Percentiles rank a stretch among this genome's conserved stretches.
phyloP scores from a whole-genome alignment of 805 yeast genomes.

The Cyberlindnera samutprakarnensis region DNA sequence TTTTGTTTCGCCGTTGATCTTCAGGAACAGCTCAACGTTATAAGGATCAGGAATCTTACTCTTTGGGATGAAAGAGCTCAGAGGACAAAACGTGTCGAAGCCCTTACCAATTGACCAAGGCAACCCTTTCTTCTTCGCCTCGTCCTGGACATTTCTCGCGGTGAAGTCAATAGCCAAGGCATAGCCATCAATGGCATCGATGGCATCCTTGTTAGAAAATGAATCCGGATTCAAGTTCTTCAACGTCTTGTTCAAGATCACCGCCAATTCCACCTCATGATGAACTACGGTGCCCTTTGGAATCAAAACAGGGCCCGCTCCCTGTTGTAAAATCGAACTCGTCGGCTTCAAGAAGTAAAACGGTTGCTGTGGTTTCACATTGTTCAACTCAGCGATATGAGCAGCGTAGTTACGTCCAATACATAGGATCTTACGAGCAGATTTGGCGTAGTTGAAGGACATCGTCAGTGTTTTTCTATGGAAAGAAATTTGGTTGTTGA shows the following conservation, averaged over 20 bases:
- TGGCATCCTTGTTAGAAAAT: slow-evolving; percentile 59
- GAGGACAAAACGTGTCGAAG: slow-evolving; percentile 90
- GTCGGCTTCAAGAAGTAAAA: slow-evolving; percentile 90
- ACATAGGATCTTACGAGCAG: slow-evolving; percentile 77
- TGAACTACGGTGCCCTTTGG: slow-evolving; percentile 80
- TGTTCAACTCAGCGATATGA: slow-evolving; percentile 85
- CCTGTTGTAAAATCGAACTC: slow-evolving; percentile 61
- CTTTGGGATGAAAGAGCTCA: slow-evolving; percentile 69
- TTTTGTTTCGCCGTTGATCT: slow-evolving; percentile 60
- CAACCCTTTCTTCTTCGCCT: slow-evolving; percentile 85
- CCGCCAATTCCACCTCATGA: slow-evolving; percentile 90
- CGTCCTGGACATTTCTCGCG: slow-evolving; percentile 93
- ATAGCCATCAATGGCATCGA: slow-evolving; percentile 77
- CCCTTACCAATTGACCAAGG: slow-evolving; percentile 98
- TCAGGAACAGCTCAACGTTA: slow-evolving; percentile 52
- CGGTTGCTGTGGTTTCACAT: slow-evolving; percentile 75
- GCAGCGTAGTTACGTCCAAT: slow-evolving; percentile 98
- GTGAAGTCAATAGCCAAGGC: slow-evolving; percentile 90
- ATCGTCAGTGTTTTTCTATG: background rate
- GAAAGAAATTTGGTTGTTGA: too few species aligned
- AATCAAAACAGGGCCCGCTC: slow-evolving; percentile 69
- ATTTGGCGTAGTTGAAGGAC: slow-evolving; percentile 39
- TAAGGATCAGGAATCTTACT: slow-evolving; percentile 63
- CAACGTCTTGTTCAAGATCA: slow-evolving; percentile 58
- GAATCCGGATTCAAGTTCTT: slow-evolving; percentile 48